Evolutionary conservation across 768 basidiomycete genomes (phyloP), one percentile per base, ranked within the genome.

Genomic region (Psilocybe cubensis): DNA sequence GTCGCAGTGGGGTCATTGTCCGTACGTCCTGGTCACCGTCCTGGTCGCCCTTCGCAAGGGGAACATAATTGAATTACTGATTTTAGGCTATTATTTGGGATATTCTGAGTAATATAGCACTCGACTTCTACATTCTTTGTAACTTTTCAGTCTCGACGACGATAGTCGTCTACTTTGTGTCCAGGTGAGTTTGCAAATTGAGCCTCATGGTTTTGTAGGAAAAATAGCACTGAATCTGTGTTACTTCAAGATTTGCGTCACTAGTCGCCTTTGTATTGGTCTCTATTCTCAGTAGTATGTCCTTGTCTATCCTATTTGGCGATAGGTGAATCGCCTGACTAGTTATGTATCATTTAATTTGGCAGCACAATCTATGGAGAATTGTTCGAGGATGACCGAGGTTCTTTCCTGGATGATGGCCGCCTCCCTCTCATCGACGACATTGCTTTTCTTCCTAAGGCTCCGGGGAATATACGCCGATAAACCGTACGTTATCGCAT

Each of bases 361-460:
- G n/a, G n/a, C 42, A 45, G 53, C 53, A 23, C 20, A 8, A n/a
- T 11, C 47, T 4, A 18, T 41, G 27, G 40, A 24, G 7, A 10
- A 50, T 7, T 56, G 54, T 21, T 3, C 9, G 2, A 12, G 9
- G n/a, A 17, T 38, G 2, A 45, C 49, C 4, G n/a, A 18, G 24
- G 38, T 38, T 2, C 18, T 21, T 17, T 3, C 35, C 3, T 56
- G 54, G 54, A 31, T 56, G 46, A 27, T 48, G 2, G 12, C 23
- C 23, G n/a, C 23, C 33, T 27, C 57, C 9, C 29, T 64, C 18
- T 52, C 59, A 14, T 21, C 51, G 9, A 61, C 69, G 3, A 46
- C 67, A 12, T 57, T 69, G 28, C 67, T 74, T 2, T 72, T 74
- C 52, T 65, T 68, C 58, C 60, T 67, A 45, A 69, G 71, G 1